phyloP scores from a whole-genome alignment of 208 protist genomes.

The Trypanosoma avium region DNA sequence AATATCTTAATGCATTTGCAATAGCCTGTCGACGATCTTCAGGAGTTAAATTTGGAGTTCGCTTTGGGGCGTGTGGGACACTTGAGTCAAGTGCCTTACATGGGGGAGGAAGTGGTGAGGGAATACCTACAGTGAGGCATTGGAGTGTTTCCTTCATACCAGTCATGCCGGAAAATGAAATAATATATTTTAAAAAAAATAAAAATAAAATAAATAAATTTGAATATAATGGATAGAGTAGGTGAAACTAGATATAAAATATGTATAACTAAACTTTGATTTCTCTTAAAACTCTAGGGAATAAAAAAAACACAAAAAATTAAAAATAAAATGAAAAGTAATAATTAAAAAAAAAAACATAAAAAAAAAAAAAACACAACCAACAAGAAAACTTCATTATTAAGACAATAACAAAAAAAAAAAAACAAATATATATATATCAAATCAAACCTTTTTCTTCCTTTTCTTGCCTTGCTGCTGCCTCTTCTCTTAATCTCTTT shows the following conservation, averaged over 20 bases:
- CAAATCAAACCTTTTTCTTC: not conserved
- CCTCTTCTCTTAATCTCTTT: constrained; percentile 54
- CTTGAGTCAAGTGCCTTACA: constrained; percentile 9
- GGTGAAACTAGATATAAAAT: too few species aligned
- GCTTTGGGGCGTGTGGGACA: constrained; percentile 61
- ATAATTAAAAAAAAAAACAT: not conserved
- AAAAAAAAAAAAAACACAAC: not conserved
- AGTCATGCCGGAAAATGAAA: too few species aligned
- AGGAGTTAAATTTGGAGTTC: constrained; percentile 27
- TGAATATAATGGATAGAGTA: too few species aligned
- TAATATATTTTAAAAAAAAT: not conserved
- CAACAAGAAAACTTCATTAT: too few species aligned
- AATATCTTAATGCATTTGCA: constrained; percentile 79
- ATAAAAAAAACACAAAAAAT: not conserved
- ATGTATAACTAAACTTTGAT: too few species aligned
- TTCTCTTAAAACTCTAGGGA: too few species aligned
- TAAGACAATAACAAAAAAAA: not conserved
- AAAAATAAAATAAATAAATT: not conserved
- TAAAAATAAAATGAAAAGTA: not conserved
- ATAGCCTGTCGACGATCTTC: constrained; percentile 49
- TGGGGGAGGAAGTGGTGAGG: constrained; percentile 13
- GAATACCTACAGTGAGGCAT: constrained; percentile 27
- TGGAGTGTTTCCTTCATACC: constrained; percentile 22
- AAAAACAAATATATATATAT: not conserved
- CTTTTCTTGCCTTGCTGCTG: constrained; percentile 5